Conservation (phyloP, 345 rosid species). For the Arabis hirsuta region DNA sequence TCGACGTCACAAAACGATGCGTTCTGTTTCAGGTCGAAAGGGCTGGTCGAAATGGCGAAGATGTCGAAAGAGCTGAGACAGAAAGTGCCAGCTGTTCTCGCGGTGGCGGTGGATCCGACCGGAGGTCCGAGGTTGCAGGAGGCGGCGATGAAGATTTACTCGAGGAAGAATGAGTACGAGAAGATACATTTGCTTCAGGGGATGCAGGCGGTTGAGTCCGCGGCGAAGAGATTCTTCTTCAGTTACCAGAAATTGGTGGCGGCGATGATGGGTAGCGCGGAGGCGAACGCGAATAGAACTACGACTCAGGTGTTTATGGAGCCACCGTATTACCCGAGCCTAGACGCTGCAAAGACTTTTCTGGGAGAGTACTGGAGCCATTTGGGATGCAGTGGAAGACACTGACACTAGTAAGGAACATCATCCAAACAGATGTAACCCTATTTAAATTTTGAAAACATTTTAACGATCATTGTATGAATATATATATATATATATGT, state of each 20-base stretch:
- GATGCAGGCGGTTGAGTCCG: slow-evolving; percentile 78
- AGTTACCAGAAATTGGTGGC: slow-evolving; percentile 72
- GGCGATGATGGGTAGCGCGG: slow-evolving; percentile 87
- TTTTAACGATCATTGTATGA: slow-evolving; percentile 22
- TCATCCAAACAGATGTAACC: slow-evolving; percentile 19
- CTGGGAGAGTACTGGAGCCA: slow-evolving; percentile 75
- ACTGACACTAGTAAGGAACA: slow-evolving; percentile 15
- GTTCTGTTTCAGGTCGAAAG: slow-evolving; percentile 78
- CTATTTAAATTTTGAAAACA: slow-evolving; percentile 18
- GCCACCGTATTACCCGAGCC: slow-evolving; percentile 85
- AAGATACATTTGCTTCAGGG: slow-evolving; percentile 72
- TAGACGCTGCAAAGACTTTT: slow-evolving; percentile 95
- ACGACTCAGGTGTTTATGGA: slow-evolving; percentile 75
- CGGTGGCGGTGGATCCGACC: slow-evolving; percentile 84
- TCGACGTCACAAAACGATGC: slow-evolving; percentile 56
- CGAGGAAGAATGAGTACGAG: slow-evolving; percentile 56
- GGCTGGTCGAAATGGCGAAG: slow-evolving; percentile 61
- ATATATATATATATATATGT: neutral
- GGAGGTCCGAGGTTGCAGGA: slow-evolving; percentile 95
- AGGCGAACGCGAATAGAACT: slow-evolving; percentile 51
- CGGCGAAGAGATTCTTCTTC: slow-evolving; percentile 75
- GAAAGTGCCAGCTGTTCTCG: slow-evolving; percentile 70
- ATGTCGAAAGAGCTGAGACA: slow-evolving; percentile 72
- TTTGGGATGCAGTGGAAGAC: slow-evolving; percentile 21
- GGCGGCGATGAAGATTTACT: slow-evolving; percentile 84